A percentile compares a stretch with the other conserved stretches of the same genome.
Evolutionary conservation across 306 rosid species (phyloP).

Genomic region (Acmispon strigosus): DNA sequence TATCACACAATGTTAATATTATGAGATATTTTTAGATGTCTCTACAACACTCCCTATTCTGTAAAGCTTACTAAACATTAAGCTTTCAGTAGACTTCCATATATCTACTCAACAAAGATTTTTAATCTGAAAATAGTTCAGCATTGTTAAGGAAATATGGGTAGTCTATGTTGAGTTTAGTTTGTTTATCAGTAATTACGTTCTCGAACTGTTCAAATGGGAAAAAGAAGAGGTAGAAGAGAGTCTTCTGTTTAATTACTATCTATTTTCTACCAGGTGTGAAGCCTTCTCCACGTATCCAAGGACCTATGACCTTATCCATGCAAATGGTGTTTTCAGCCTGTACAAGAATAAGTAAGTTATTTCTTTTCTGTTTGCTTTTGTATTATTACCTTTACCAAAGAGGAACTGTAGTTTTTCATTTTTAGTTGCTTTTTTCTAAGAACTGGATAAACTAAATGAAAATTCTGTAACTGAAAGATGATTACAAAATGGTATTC

Average conservation of each 20-base stretch:
- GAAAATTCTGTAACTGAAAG: background rate
- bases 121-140: background rate
- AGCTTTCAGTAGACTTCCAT: background rate
- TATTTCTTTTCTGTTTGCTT: background rate
- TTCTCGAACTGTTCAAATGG: background rate
- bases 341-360: conserved; percentile 60
- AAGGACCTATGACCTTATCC: conserved; percentile 85
- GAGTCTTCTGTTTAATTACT: background rate
- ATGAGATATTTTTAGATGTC: background rate
- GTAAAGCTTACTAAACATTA: no score
- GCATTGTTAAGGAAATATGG: background rate
- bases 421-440: background rate
- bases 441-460: background rate
- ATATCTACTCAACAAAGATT: background rate
- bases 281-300: conserved; percentile 91
- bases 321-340: conserved; percentile 73
- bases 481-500: background rate
- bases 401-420: background rate
- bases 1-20: no score
- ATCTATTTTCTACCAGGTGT: conserved; percentile 47
- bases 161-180: background rate
- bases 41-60: no score
- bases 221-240: background rate
- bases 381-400: background rate
- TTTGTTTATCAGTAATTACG: background rate